Evolutionary conservation across 345 rosid species (phyloP).

Genomic region (Citrus maxima): DNA sequence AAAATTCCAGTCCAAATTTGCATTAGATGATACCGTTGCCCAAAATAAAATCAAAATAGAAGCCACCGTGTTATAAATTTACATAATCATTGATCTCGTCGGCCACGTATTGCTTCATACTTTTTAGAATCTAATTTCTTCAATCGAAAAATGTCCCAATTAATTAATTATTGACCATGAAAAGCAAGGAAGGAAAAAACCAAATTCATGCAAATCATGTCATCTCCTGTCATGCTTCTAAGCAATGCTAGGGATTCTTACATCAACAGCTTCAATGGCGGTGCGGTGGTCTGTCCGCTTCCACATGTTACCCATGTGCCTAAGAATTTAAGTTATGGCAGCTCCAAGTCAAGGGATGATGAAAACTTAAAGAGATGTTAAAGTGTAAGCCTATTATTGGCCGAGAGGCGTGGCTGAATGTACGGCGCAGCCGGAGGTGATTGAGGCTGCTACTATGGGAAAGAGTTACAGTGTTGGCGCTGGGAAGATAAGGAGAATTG

Average conservation of each 20-base stretch:
- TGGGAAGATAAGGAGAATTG: slow-evolving; percentile 48
- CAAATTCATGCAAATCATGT: slow-evolving; percentile 1
- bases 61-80: neutral
- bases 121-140: neutral
- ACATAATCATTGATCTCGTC: neutral
- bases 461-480: slow-evolving; percentile 50
- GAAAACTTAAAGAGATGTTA: slow-evolving; percentile 23
- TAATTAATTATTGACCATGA: slow-evolving; percentile 1
- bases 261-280: slow-evolving; percentile 27
- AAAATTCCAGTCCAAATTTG: no score
- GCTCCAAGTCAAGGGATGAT: slow-evolving; percentile 2
- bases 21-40: neutral
- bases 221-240: slow-evolving; percentile 28
- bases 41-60: neutral
- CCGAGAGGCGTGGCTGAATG: neutral
- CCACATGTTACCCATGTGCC: slow-evolving; percentile 18
- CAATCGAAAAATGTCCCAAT: neutral
- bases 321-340: slow-evolving; percentile 28
- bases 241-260: slow-evolving; percentile 36
- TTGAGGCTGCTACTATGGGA: neutral
- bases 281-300: slow-evolving; percentile 14
- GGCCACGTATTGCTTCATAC: neutral
- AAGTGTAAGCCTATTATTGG: neutral
- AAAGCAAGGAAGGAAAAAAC: neutral
- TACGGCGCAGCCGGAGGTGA: neutral